Base-by-base conservation (phyloP, 2,329 filamentous ascomycete genomes). In the Aspergillus aculeatinus region DNA sequence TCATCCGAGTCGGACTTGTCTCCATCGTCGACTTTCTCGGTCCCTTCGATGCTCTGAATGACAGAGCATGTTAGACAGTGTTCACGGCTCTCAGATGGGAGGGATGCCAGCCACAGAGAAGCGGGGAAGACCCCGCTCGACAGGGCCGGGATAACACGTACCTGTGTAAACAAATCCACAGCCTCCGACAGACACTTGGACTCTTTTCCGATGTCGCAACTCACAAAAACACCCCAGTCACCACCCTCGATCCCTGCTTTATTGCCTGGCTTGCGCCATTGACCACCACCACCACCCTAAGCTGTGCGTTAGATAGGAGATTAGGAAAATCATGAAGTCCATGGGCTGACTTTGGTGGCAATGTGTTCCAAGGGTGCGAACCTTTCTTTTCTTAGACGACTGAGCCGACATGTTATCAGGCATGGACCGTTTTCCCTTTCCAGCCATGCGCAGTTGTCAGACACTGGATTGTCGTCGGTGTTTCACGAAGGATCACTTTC, bases 161-260 rank as follows among this genome's bases (percentile, higher is more conserved):
- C 83, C 72, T 85, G 79, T 44, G 80, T 77, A 67, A 88, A 83
- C 11, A 87, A 68, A 71, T 87, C 84, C 48, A 81, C 72, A 54
- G 85, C 75, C 65, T 89, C 86, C 49, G 77, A 76, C 23, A 84
- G 79, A 59, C 84, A 86, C 74, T 85, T 87, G 47, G 76, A 78
- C 74, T 89, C 86, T 68, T 80, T 83, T 61, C 84, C 84, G 74
- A 84, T 84, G 60, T 85, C 81, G 69, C 85, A 87, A 3, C 86
- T 87, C 48, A 85, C 82, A 78, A 86, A 87, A 29, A 88, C 85
- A 11, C 86, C 86, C 54, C 80, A 79, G 67, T 88, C 85, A 16
- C 85, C 86, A 56, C 65, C 69, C 59, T 79, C 76, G 54, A 81
- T 69, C 25, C 57, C 63, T 39, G 62, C 61, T 60, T 68, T 67